A percentile compares a stretch with the other conserved stretches of the same genome.
Evolutionary conservation across 805 yeast species (phyloP).

Genomic region (Saturnispora mendoncae): DNA sequence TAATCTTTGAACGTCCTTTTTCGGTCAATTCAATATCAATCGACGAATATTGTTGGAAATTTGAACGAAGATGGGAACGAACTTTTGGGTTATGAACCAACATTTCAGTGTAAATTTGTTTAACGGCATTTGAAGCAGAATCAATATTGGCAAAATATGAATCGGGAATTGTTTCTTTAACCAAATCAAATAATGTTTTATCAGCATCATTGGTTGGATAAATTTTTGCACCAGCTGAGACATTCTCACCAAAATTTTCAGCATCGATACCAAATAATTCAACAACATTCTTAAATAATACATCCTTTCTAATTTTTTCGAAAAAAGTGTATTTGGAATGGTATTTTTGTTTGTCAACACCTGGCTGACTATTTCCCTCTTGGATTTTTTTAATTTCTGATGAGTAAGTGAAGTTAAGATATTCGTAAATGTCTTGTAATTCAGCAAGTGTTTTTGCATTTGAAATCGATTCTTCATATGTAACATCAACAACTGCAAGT

Average conservation of each 20-base stretch:
- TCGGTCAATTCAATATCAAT: constrained; percentile 75
- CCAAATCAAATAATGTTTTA: constrained; percentile 51
- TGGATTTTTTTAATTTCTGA: constrained; percentile 41
- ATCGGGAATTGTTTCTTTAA: constrained; percentile 31
- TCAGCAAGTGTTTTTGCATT: constrained; percentile 61
- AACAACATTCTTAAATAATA: constrained; percentile 51
- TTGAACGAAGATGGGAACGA: constrained; percentile 58
- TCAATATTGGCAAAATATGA: constrained; percentile 47
- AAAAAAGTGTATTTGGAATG: constrained; percentile 55
- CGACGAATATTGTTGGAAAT: constrained; percentile 53
- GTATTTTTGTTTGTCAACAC: constrained; percentile 25
- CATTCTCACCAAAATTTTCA: constrained; percentile 73
- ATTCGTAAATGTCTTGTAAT: constrained; percentile 80
- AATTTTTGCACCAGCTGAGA: constrained; percentile 55
- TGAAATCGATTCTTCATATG: constrained; percentile 45
- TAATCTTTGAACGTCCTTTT: constrained; percentile 72
- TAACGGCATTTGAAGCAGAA: constrained; percentile 53
- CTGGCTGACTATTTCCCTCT: constrained; percentile 11
- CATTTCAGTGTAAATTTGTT: constrained; percentile 70
- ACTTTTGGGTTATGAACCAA: constrained; percentile 73
- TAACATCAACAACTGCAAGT: constrained; percentile 48
- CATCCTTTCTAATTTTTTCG: constrained; percentile 60
- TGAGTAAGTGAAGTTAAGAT: constrained; percentile 66
- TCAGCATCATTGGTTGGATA: constrained; percentile 64
- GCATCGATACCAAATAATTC: constrained; percentile 70